phyloP scores from a whole-genome alignment of 2,329 filamentous ascomycete species.

The Fusarium paranaense region DNA sequence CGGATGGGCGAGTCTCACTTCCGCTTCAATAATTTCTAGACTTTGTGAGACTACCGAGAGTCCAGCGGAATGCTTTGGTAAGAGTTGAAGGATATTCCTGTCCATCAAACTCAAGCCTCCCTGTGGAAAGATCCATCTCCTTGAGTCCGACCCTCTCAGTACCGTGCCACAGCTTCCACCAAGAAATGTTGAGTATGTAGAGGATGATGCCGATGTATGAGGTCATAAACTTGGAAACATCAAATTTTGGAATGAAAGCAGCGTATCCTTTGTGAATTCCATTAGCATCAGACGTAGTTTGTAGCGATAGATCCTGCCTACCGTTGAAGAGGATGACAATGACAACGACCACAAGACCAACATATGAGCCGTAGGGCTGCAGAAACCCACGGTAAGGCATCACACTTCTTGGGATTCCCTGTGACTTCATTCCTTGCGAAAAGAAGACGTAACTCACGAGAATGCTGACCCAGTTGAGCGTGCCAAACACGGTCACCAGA shows the following conservation, averaged over 20 bases:
- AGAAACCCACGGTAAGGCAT: not conserved
- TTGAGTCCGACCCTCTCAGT: not conserved
- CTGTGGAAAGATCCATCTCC: not conserved
- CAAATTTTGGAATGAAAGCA: not conserved
- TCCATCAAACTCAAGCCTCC: not conserved
- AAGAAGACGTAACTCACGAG: slow-evolving; percentile 2
- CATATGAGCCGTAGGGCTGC: not conserved
- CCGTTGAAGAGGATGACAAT: not conserved
- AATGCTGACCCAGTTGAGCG: slow-evolving; percentile 12
- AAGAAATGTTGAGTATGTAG: not conserved
- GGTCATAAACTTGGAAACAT: not conserved
- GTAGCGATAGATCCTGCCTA: not conserved
- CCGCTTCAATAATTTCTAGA: not conserved
- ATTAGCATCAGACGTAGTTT: not conserved
- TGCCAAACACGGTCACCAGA: slow-evolving; percentile 19
- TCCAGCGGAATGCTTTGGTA: not conserved
- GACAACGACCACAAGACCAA: not conserved
- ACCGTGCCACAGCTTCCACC: not conserved
- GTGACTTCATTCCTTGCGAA: not conserved
- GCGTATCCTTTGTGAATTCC: not conserved
- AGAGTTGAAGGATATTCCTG: not conserved
- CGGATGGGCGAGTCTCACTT: too few species aligned
- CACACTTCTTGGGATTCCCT: not conserved
- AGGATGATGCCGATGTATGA: not conserved
- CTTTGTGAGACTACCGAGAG: not conserved